phyloP scores from a whole-genome alignment of 2,329 filamentous ascomycete species.

The Ceratocystis lukuohia region DNA sequence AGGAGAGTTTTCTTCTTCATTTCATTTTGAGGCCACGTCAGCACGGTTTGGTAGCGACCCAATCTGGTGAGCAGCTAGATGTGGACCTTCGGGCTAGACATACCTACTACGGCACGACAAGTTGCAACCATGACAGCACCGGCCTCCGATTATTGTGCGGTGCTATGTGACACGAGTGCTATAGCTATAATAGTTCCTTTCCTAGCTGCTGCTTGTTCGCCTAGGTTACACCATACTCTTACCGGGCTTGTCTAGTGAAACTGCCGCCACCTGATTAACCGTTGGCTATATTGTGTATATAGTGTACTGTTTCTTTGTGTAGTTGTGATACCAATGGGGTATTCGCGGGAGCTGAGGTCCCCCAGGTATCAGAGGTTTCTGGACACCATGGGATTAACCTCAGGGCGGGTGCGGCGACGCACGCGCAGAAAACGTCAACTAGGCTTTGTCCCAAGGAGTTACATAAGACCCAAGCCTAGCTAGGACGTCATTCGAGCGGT shows the following conservation, averaged over 20 bases:
- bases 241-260: background rate
- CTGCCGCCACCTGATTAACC: background rate
- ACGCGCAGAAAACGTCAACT: background rate
- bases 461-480: no score
- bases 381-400: no score
- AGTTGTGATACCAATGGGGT: background rate
- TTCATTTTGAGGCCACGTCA: background rate
- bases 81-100: background rate
- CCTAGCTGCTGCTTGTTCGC: background rate
- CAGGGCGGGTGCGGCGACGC: background rate
- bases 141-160: background rate
- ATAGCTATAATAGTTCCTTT: background rate
- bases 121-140: background rate
- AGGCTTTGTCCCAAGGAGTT: background rate
- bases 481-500: background rate
- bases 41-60: background rate
- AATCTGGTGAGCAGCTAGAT: background rate
- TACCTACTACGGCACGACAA: background rate
- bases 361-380: no score
- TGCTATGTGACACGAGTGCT: background rate
- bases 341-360: no score
- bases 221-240: background rate
- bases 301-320: background rate
- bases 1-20: background rate
- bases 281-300: background rate